A percentile compares a stretch with the other conserved stretches of the same genome.
Evolutionary conservation across 345 rosid species (phyloP).

Genomic region (Streptanthus diversifolius): DNA sequence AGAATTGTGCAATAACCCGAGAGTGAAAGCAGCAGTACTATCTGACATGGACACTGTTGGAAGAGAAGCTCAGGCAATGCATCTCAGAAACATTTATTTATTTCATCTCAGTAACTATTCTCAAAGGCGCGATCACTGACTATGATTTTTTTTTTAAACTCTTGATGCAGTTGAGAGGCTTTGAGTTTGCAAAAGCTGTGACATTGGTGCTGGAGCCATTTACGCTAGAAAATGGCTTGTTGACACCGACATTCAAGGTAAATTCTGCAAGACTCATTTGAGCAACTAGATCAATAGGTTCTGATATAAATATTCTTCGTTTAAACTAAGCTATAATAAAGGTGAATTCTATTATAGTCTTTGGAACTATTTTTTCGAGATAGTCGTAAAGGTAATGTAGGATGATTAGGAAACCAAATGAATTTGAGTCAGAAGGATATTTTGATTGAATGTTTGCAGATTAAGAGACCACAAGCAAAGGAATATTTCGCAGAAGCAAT

Average conservation of each 20-base stretch:
- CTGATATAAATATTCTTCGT: neutral
- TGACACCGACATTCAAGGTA: constrained; percentile 96
- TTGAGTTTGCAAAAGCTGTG: constrained; percentile 88
- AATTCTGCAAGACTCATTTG: neutral
- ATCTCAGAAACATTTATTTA: constrained; percentile 11
- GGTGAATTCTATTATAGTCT: neutral
- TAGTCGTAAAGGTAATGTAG: neutral
- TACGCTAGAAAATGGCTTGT: constrained; percentile 75
- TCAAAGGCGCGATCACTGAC: neutral
- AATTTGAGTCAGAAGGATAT: neutral
- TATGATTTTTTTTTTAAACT: neutral
- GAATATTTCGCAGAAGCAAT: constrained; percentile 71
- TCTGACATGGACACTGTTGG: constrained; percentile 83
- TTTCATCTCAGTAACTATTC: neutral
- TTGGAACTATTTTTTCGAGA: neutral
- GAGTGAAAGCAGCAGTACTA: constrained; percentile 64
- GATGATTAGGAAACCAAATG: neutral
- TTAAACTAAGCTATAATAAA: neutral
- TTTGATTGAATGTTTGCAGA: constrained; percentile 36
- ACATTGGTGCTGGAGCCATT: constrained; percentile 82
- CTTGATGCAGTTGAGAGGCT: constrained; percentile 59
- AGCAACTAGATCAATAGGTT: constrained; percentile 9
- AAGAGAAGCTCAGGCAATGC: constrained; percentile 79
- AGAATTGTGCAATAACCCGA: constrained; percentile 72
- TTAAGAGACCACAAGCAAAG: constrained; percentile 95